Conservation (phyloP, 1,284 basidiomycete genomes). For the Trametes versicolor region DNA sequence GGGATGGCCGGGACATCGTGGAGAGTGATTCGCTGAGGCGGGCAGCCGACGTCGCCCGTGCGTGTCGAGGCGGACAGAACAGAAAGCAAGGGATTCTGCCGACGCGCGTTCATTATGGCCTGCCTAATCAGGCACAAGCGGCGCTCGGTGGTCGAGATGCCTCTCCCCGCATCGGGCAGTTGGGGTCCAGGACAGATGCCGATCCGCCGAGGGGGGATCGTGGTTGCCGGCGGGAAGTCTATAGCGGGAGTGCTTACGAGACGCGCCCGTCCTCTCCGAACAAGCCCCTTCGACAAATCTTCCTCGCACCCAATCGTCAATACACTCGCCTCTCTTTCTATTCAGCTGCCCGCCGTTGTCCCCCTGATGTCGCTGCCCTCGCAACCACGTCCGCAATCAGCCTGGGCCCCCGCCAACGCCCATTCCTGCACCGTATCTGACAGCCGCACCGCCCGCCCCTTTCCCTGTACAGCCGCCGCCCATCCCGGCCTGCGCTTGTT, state of each 20-base stretch:
- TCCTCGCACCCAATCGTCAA: constrained; percentile 9
- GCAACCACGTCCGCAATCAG: constrained; percentile 9
- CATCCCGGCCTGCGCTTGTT: neutral
- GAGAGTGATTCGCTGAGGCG: neutral
- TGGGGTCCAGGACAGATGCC: constrained; percentile 22
- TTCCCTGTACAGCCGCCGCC: neutral
- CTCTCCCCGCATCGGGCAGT: constrained; percentile 20
- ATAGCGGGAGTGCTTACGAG: constrained; percentile 8
- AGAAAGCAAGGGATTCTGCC: constrained; percentile 13
- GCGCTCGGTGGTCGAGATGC: constrained; percentile 10
- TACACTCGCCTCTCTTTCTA: constrained; percentile 1
- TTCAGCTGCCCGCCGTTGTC: neutral
- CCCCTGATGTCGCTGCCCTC: constrained; percentile 16
- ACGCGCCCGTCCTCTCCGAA: neutral
- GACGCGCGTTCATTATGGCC: constrained; percentile 15
- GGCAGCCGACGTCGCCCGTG: constrained; percentile 7
- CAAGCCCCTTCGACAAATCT: constrained; percentile 15
- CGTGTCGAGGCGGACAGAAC: constrained; percentile 14
- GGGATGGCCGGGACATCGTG: constrained; percentile 1
- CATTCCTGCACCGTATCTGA: constrained; percentile 8
- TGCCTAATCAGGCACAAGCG: constrained; percentile 20
- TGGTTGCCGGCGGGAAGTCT: constrained; percentile 29
- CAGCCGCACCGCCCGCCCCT: constrained; percentile 21
- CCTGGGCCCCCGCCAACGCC: neutral
- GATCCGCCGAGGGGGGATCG: constrained; percentile 29